Evolutionary conservation across 2,329 filamentous ascomycete species (phyloP), one percentile per base, ranked within the genome.

Genomic region (Calonectria pteridis): DNA sequence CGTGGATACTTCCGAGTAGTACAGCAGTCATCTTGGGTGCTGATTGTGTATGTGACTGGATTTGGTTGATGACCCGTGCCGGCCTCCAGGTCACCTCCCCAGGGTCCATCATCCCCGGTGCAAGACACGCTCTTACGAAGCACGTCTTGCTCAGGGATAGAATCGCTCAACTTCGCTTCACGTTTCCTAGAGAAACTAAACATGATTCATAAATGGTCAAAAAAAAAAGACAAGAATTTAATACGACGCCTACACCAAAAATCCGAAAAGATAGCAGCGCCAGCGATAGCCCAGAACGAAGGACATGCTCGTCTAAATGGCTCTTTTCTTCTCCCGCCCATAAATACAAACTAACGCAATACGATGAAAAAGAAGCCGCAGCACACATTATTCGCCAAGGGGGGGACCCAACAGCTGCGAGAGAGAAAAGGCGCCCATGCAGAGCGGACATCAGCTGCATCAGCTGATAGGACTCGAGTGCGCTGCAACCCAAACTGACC

Each of bases 1-100:
- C 90, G 86, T 1, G 90, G 90, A 74, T 87, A 91, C 18, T 64
- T 59, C 13, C 6, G 20, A 18, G 33, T 14, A 11, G 29, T 23
- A 16, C 20, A 4, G 13, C 6, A 11, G 23, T 6, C 33, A 59
- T 59, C 6, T 18, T 18, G 55, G 13, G 33, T 26, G 29, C 33
- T 28, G 20, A 14, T 5, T 23, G 26, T 37, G 13, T 20, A 26
- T 23, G 20, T n/a, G 31, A 6, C 6, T 11, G 11, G n/a, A 4
- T 11, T 58, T 37, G 53, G 4, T 4, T 14, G 14, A 33, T 37
- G 33, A 18, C 16, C 55, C n/a, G 40, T 37, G 13, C 55, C 55
- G 33, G 33, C 31, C 33, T 59, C 55, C 20, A 59, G 11, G 55
- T 59, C 55, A 40, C 40, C 4, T 28, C 28, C 35, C 55, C 55